Base-by-base conservation (phyloP, 225 moss, liverwort and hornwort species). In the Bryum argenteum region DNA sequence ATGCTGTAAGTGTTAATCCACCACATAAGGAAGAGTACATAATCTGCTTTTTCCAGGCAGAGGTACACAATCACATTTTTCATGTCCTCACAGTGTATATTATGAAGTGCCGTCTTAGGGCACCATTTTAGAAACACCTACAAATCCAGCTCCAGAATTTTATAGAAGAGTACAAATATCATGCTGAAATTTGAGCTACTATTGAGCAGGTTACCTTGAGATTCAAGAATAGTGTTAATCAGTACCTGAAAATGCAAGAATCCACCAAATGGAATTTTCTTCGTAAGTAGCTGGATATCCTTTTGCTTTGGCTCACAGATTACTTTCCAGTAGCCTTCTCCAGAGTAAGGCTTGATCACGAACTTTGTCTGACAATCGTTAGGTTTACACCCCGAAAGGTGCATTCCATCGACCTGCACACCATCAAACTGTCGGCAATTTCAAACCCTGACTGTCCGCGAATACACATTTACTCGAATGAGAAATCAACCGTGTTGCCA, bases 221-320 rank as follows among this genome's bases (percentile, higher is more conserved):
- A 33, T 33, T 33, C 33, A 33, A 5, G 5, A 38, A 67, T 54
- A 65, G 65, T 54, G n/a, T n/a, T n/a, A n/a, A n/a, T n/a, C n/a
- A 70, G 57, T 83, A 83, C 83, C 83, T 83, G 83, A 55, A 83
- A 76, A 44, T 80, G 76, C 73, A 83, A 66, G 41, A 83, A 26
- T 23, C 79, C 77, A 69, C 98, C 92, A n/a, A 98, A 1, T 15
- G 98, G 91, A 59, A 98, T 91, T 73, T 98, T 98, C 73, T 92
- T 94, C 20, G 98, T 98, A 8, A 94, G 84, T 77, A 98, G 73
- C 61, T 87, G 87, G 55, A 98, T 18, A 48, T 98, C 98, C 65
- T 88, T 84, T 67, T 89, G 77, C 81, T 93, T 91, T 60, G 98
- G 98, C 75, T 94, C 94, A 77, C 88, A 92, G 11, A 92, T 60